These are phyloP conservation scores for Coemansia sp. DNA, from an alignment of 192 early-diverging fungal genomes.

Conservation along the genomic window DNA sequence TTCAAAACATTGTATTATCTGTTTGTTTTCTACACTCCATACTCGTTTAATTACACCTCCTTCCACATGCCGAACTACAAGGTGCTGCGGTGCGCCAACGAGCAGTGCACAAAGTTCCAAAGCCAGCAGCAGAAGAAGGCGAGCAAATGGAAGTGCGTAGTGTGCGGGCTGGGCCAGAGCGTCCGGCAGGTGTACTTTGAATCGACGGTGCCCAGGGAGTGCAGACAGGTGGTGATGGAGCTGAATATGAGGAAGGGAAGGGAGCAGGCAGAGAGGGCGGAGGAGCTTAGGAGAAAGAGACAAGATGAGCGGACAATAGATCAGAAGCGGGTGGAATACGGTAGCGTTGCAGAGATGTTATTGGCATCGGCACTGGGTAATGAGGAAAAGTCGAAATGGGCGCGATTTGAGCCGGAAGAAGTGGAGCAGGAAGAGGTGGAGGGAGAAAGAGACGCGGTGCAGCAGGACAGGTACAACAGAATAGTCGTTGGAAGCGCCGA, in stretches of 20 bases:
- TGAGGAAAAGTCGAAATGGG: conserved; percentile 26
- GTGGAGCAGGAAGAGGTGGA: background rate
- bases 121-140: conserved; percentile 55
- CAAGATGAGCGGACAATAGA: background rate
- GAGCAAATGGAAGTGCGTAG: conserved; percentile 51
- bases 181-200: conserved; percentile 43
- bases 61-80: conserved; percentile 45
- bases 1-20: too few species aligned
- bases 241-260: conserved; percentile 48
- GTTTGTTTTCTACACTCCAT: too few species aligned
- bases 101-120: conserved; percentile 48
- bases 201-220: conserved; percentile 44
- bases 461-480: conserved; percentile 15
- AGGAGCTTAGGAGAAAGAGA: too few species aligned
- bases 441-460: background rate
- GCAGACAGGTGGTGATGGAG: conserved; percentile 40
- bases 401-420: background rate
- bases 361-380: background rate
- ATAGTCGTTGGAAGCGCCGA: conserved; percentile 16
- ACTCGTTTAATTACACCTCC: too few species aligned
- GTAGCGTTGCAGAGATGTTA: background rate
- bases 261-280: conserved; percentile 3
- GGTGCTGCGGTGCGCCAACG: conserved; percentile 50
- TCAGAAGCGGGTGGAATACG: too few species aligned
- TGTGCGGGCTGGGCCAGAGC: conserved; percentile 52